Evolutionary conservation across 441 rosid genomes (phyloP).

Genomic region (Omphalea diandra): DNA sequence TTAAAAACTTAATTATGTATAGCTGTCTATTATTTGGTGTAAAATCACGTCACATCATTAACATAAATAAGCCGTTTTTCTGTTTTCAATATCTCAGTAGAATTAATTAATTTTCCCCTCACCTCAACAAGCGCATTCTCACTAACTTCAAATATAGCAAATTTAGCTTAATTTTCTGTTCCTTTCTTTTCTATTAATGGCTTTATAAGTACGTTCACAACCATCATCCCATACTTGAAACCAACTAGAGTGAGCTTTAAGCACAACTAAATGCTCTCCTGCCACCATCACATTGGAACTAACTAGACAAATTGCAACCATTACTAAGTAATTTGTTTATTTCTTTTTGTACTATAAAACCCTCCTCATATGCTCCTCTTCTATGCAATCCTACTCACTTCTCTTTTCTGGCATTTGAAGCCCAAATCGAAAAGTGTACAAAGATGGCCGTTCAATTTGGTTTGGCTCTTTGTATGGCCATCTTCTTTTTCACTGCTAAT

Average conservation of each 20-base stretch:
- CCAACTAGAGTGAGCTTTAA: slow-evolving; percentile 5
- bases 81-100: too few species aligned
- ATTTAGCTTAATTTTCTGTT: too few species aligned
- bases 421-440: not conserved
- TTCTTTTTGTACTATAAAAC: not conserved
- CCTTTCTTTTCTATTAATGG: not conserved
- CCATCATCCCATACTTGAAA: not conserved
- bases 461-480: slow-evolving; percentile 27
- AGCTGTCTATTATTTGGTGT: too few species aligned
- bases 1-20: too few species aligned
- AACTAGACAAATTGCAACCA: not conserved
- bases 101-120: too few species aligned
- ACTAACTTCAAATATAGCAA: too few species aligned
- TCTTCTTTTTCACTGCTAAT: slow-evolving; percentile 25
- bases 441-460: slow-evolving; percentile 22
- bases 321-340: not conserved
- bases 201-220: not conserved
- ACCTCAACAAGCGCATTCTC: too few species aligned
- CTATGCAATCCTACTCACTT: not conserved
- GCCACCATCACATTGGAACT: not conserved
- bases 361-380: not conserved
- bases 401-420: not conserved
- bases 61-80: too few species aligned
- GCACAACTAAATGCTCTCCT: not conserved
- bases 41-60: too few species aligned